Base-by-base conservation (phyloP, 306 rosid species). In the Glycine latifolia region DNA sequence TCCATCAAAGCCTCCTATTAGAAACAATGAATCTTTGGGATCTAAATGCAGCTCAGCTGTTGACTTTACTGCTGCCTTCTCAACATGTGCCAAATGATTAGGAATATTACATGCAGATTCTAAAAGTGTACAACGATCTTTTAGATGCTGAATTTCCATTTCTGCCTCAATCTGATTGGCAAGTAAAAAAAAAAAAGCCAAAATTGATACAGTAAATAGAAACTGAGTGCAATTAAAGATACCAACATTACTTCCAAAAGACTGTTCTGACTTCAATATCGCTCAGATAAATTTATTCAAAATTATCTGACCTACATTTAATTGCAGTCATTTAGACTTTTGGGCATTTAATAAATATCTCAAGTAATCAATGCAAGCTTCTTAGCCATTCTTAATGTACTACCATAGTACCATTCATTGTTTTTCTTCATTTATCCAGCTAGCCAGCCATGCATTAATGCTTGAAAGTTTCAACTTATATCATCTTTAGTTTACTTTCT, bases 1-100 rank as follows among this genome's bases (percentile, higher is more conserved):
- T 73, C 98, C 92, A 78, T 90, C 84, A 70, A 15, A 90, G 67
- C 99, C 97, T 77, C 98, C 98, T 15, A 88, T 82, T 75, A 95
- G 77, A 83, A 77, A 91, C 39, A 95, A 79, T 59, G 92, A 91
- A 75, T 89, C 92, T 71, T 84, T 54, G 72, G 79, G 84, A 79
- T 91, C 97, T 67, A 88, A 78, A 78, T 75, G 75, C 70, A 67
- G 80, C 77, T 83, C 83, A 72, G 81, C 67, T 56, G 71, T 73
- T 67, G 85, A 61, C 76, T 82, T 81, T 71, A 13, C 75, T 66
- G 50, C 81, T 55, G 71, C 73, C 86, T 85, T 85, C 49, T 87
- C 90, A 52, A 16, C 80, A 70, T 58, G 70, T 77, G 43, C 54
- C 46, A 2, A 10, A 68, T 72, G 77, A 86, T 73, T 58, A 71